Evolutionary conservation across 1,284 basidiomycete species (phyloP), one percentile per base, ranked within the genome.

Genomic region (Pterula multifida): DNA sequence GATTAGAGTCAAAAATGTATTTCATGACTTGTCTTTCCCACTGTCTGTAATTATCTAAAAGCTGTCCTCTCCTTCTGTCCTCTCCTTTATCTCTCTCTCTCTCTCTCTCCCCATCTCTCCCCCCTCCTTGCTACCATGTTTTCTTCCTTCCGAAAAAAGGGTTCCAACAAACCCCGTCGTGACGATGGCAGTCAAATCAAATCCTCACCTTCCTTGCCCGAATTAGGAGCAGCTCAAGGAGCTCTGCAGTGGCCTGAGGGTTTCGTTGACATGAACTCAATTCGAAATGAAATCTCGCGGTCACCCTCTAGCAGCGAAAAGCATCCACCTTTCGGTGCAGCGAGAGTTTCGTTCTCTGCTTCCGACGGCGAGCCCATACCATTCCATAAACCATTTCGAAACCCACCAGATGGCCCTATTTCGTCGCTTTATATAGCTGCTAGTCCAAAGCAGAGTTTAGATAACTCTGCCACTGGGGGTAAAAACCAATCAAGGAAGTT

Each of bases 311-410:
- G 80, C 81, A 75, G 78, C 81, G 67, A 68, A 71, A 54, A 79
- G 76, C 9, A 6, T 22, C n/a, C n/a, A 6, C n/a, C 9, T 19
- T 6, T 22, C 6, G 21, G 39, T 17, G 9, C 39, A 4, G 9
- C 9, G n/a, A 42, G 19, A 22, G 17, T 17, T 71, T 75, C 72
- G 59, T 81, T 79, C 63, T 71, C 84, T 60, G 67, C 71, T 59
- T 67, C 68, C 50, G 57, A 64, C 61, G 66, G 71, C 55, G 61
- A 65, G 61, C 69, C 78, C 59, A 80, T 83, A 63, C 73, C 79
- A 56, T 87, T 87, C 72, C 84, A 87, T 65, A 85, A 83, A 75
- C 85, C 84, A 49, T 85, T 84, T 72, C 75, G 79, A 61, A 65
- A 66, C 63, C 64, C 71, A 68, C 70, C 69, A 52, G 66, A 68